Evolutionary conservation across 495 filamentous ascomycete genomes (phyloP).

Genomic region (Rostrohypoxylon terebratum): DNA sequence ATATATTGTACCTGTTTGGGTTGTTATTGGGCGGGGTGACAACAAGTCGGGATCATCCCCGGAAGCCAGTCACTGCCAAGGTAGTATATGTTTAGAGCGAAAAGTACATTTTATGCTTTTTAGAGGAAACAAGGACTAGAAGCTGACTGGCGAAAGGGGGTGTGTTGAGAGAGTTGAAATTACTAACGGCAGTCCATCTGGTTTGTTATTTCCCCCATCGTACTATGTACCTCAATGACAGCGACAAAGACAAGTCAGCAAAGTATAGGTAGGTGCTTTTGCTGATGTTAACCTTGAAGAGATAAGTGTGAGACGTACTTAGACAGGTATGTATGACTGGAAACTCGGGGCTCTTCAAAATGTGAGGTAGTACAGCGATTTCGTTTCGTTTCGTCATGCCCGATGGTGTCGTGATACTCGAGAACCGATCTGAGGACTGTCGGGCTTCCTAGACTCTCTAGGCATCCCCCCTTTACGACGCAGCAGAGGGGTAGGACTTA

Average conservation of each 20-base stretch:
- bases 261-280: not conserved
- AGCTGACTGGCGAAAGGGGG: not conserved
- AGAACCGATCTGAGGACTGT: conserved; percentile 28
- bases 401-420: conserved; percentile 46
- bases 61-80: conserved; percentile 35
- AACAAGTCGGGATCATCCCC: conserved; percentile 43
- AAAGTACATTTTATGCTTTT: conserved; percentile 22
- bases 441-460: conserved; percentile 15
- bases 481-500: conserved; percentile 39
- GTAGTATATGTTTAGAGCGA: conserved; percentile 30
- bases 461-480: conserved; percentile 32
- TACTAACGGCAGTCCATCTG: not conserved
- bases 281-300: conserved; percentile 15
- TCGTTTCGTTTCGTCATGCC: conserved; percentile 48
- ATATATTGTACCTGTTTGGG: conserved; percentile 33
- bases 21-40: conserved; percentile 36
- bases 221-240: not conserved
- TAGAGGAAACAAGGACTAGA: not conserved
- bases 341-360: conserved; percentile 36
- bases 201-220: not conserved
- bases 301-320: conserved; percentile 8
- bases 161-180: not conserved
- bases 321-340: conserved; percentile 26
- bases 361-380: conserved; percentile 44
- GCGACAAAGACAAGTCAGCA: not conserved